Evolutionary conservation across 2,329 filamentous ascomycete species (phyloP).

Genomic region (Aaosphaeria arxii): DNA sequence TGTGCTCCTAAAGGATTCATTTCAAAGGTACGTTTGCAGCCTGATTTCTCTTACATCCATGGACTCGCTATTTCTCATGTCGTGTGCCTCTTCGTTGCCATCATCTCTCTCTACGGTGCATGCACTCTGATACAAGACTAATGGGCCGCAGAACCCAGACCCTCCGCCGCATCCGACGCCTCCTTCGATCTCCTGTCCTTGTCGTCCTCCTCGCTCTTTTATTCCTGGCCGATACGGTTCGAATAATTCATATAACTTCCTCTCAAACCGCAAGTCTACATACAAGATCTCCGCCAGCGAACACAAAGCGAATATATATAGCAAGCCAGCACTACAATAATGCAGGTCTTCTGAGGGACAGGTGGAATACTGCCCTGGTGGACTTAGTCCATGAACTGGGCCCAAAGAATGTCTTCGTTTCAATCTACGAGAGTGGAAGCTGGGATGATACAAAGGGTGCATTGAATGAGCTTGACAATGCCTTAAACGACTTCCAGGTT

Average conservation of each 20-base stretch:
- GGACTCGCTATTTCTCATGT: too few relatives aligned
- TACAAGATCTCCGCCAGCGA: slow-evolving; percentile 9
- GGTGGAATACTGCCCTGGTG: slow-evolving; percentile 63
- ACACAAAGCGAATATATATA: slow-evolving; percentile 56
- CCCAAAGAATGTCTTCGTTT: slow-evolving; percentile 64
- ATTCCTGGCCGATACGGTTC: slow-evolving; percentile 17
- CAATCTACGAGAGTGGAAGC: slow-evolving; percentile 66
- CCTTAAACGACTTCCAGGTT: slow-evolving; percentile 54
- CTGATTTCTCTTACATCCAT: too few relatives aligned
- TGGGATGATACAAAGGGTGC: slow-evolving; percentile 66
- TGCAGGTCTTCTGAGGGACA: slow-evolving; percentile 55
- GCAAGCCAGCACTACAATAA: slow-evolving; percentile 69
- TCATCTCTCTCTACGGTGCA: too few relatives aligned
- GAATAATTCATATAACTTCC: slow-evolving; percentile 7
- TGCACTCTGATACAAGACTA: slow-evolving; percentile 2
- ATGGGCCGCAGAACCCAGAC: slow-evolving; percentile 9
- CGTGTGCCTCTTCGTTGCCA: too few relatives aligned
- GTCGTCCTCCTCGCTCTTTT: slow-evolving; percentile 17
- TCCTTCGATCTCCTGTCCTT: slow-evolving; percentile 14
- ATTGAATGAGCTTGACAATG: slow-evolving; percentile 54
- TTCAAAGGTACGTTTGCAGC: too few relatives aligned
- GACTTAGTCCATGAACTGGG: slow-evolving; percentile 58
- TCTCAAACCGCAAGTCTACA: too few relatives aligned
- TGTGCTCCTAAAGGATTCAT: too few relatives aligned
- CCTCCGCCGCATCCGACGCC: slow-evolving; percentile 13